Evolutionary conservation across 2,329 filamentous ascomycete species (phyloP).

Genomic region (Trichophyton benhamiae): DNA sequence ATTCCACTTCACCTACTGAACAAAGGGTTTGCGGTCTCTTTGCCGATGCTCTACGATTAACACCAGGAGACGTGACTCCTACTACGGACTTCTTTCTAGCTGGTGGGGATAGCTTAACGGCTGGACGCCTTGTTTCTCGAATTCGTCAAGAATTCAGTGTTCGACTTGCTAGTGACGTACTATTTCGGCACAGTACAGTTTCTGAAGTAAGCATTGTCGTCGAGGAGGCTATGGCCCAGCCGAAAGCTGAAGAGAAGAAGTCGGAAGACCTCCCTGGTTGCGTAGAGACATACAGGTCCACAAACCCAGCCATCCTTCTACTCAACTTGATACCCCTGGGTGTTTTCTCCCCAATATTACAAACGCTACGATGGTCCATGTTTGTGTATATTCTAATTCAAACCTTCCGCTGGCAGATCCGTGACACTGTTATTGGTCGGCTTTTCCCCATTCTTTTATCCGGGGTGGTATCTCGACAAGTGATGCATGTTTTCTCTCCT

Average conservation of each 20-base stretch:
- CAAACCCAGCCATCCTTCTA: not conserved
- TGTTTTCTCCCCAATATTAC: not conserved
- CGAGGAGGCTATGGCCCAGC: not conserved
- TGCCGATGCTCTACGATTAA: not conserved
- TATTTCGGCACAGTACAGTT: not conserved
- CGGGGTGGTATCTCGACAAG: not conserved
- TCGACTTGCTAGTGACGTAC: not conserved
- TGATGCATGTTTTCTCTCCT: not conserved
- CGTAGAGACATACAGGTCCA: not conserved
- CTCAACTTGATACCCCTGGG: not conserved
- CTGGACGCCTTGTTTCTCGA: not conserved
- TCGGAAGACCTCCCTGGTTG: not conserved
- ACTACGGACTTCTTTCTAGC: constrained; percentile 1
- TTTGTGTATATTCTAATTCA: not conserved
- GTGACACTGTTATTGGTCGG: not conserved
- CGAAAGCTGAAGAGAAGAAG: not conserved
- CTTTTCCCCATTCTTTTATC: not conserved
- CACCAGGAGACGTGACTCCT: not conserved
- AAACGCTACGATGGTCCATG: not conserved
- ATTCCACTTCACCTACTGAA: not conserved
- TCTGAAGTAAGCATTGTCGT: not conserved
- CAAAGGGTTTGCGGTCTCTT: not conserved
- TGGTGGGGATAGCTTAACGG: constrained; percentile 3
- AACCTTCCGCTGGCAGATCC: not conserved
- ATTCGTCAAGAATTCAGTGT: not conserved